Base-by-base conservation (phyloP, 116 monocot species). In the Iris pallida region DNA sequence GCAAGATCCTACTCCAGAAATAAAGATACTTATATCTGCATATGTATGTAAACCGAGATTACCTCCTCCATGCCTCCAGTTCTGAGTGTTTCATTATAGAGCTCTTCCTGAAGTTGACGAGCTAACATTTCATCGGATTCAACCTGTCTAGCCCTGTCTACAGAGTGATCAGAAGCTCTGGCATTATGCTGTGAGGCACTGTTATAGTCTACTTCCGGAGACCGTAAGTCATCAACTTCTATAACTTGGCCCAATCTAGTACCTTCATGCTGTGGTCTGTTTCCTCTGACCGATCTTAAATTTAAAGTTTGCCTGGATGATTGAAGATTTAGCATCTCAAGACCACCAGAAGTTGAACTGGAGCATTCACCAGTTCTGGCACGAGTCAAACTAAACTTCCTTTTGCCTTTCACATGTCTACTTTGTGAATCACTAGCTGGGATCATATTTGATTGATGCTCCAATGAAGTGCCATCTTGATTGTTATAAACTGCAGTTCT, bases 111-210 rank as follows among this genome's bases (percentile, higher is more conserved):
- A 40, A 84, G 84, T 47, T 70, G 79, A 10, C 76, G 75, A 42
- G 84, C 84, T 62, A 84, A 68, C 57, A 80, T 59, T 62, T 84
- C 84, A 69, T 84, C 84, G 12, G 84, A 72, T 51, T 79, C 76
- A 76, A 84, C 68, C 61, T 80, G 84, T 12, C 14, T 76, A 70
- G 59, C 51, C 45, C 54, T 71, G 55, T 55, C 57, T 66, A 48
- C 45, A 41, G 46, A 45, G 42, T 59, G 59, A 55, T 70, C 55
- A 47, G 60, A 75, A 41, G 60, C 12, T 71, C 46, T 49, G 65
- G 11, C 42, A 66, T 53, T 75, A 53, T 55, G 47, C 17, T 20
- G 46, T 66, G n/a, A 55, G 48, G 16, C 46, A 18, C 16, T 58
- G 17, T 51, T 52, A 41, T 30, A 20, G 42, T 16, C 42, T 17